Evolutionary conservation across 306 rosid genomes (phyloP).

Genomic region (Inga oerstediana): DNA sequence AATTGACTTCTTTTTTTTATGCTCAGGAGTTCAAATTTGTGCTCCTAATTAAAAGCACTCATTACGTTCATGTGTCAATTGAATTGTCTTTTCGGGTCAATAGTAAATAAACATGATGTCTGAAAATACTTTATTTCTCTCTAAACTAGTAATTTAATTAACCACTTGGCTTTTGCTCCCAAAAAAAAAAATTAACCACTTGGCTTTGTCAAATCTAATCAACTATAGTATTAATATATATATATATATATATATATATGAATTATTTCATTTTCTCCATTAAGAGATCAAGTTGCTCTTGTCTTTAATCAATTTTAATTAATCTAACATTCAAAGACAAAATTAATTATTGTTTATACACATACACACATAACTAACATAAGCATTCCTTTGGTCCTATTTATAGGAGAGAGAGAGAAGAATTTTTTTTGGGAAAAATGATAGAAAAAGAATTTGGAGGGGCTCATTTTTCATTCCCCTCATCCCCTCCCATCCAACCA

Average conservation of each 20-base stretch:
- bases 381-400: too few relatives aligned
- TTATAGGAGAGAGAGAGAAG: too few relatives aligned
- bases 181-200: too few relatives aligned
- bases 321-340: neutral
- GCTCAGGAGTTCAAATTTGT: neutral
- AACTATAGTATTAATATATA: neutral
- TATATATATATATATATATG: too few relatives aligned
- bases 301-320: neutral
- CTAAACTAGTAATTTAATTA: neutral
- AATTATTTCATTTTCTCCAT: neutral
- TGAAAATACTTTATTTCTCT: neutral
- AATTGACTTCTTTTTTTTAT: neutral
- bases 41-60: neutral
- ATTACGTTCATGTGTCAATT: too few relatives aligned
- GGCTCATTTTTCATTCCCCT: too few relatives aligned
- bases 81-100: neutral
- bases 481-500: too few relatives aligned
- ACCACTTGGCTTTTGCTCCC: neutral
- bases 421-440: too few relatives aligned
- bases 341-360: too few relatives aligned
- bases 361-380: neutral
- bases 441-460: too few relatives aligned
- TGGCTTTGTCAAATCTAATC: neutral
- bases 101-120: too few relatives aligned
- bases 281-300: neutral